A percentile compares a stretch with the other conserved stretches of the same genome.
phyloP scores from a whole-genome alignment of 2,329 filamentous ascomycete genomes.

The Cladobotryum mycophilum region DNA sequence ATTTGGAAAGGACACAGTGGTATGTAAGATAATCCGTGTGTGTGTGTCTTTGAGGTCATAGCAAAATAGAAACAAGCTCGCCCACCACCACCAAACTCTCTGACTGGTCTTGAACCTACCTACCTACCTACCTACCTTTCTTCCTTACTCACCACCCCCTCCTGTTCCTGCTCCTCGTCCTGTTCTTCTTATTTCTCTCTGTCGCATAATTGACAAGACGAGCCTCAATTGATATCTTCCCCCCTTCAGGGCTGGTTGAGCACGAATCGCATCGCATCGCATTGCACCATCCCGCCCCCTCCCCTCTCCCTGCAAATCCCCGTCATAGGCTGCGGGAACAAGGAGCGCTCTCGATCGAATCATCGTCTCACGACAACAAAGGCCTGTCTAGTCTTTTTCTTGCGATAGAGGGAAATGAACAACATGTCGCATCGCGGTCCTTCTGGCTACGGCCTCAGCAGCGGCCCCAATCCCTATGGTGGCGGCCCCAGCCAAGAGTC shows the following conservation, averaged over 20 bases:
- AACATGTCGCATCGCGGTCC: conserved; percentile 50
- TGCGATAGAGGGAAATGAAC: background rate
- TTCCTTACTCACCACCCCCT: background rate
- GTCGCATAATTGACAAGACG: conserved; percentile 7
- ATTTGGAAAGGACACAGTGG: conserved; percentile 36
- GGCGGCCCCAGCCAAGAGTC: conserved; percentile 53
- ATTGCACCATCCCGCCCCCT: background rate
- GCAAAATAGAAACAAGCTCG: background rate
- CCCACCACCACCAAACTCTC: too few relatives aligned
- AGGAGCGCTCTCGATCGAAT: background rate
- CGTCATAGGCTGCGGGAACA: background rate
- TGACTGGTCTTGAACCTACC: background rate
- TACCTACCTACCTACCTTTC: background rate
- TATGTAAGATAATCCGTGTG: conserved; percentile 18
- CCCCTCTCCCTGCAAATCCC: background rate
- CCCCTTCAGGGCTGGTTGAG: background rate
- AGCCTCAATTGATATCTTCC: conserved; percentile 2
- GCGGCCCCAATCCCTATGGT: conserved; percentile 62
- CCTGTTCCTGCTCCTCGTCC: conserved; percentile 4
- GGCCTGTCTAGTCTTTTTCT: background rate
- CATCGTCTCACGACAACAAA: background rate
- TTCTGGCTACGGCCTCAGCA: conserved; percentile 72
- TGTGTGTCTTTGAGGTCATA: conserved; percentile 25
- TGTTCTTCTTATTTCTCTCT: background rate
- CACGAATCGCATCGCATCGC: conserved; percentile 1